Evolutionary conservation across 73 alveolate species (phyloP), one percentile per base, ranked within the genome.

Genomic region (Paraurostyla sp.): DNA sequence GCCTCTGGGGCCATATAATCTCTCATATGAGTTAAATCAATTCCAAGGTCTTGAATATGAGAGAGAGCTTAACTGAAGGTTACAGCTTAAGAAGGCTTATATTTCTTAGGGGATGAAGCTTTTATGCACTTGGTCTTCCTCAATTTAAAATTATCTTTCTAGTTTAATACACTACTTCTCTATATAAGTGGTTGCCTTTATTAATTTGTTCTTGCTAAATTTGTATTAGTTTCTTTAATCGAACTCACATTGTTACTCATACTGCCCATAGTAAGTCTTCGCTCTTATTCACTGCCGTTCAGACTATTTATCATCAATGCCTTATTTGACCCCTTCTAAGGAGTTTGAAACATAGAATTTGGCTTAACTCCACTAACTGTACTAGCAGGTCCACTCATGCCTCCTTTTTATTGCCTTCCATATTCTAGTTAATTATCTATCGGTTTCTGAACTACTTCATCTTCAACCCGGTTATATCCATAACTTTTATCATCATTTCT

Each of bases 311-410:
- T 2, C 29, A 60, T 29, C 25, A 29, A 60, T 9, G 52, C 49
- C 25, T 60, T 60, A 20, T 60, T 60, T 6, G 52, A 11, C 4
- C 7, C 32, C 25, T 60, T 60, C 23, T 60, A 25, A 25, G 84
- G 84, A 16, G 84, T 69, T 62, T 69, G 40, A n/a, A 69, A 43
- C 62, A 69, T 41, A 2, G 80, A 62, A 9, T 7, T 25, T 60
- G 6, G 25, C 13, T 60, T 60, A 9, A 9, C 38, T 38, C 42
- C 62, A 22, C 41, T 15, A 42, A 59, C 40, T 9, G 15, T 41
- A 35, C 29, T 35, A 6, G n/a, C 29, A 15, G n/a, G n/a, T n/a
- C n/a, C n/a, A n/a, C n/a, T n/a, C n/a, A n/a, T n/a, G n/a, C n/a
- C n/a, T n/a, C n/a, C n/a, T n/a, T n/a, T n/a, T n/a, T n/a, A n/a